Base-by-base conservation (phyloP, 768 basidiomycete species). In the Lentinus tigrinus region DNA sequence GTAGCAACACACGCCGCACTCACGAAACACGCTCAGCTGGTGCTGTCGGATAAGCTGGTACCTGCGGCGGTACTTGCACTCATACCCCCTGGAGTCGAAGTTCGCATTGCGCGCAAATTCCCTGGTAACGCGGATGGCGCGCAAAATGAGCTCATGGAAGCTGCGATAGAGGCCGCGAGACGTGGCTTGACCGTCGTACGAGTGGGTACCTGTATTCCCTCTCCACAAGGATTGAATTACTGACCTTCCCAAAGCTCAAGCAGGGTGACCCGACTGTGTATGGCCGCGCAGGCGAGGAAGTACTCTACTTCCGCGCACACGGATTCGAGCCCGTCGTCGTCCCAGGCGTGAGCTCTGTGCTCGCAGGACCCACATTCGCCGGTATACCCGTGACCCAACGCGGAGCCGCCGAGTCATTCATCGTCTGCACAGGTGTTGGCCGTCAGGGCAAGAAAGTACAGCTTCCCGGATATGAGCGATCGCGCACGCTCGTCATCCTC, bases 241-340 rank as follows among this genome's bases (percentile, higher is more conserved):
- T 57, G 47, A 44, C 38, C 36, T 43, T 31, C 11, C 1, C 43
- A 21, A 49, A 93, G 91, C 79, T 99, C 17, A 98, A 99, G 75
- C 97, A 98, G 78, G 97, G 97, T 13, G 97, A 99, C 70, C 97
- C 97, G 11, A 87, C 89, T 16, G 85, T 99, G 0, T 99, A 97
- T 69, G 97, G 93, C 3, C 87, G 97, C 23, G 89, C 89, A 0
- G 95, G 95, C 28, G 96, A 98, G 69, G 97, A 99, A 73, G 85
- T 98, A 1, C 79, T 96, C 21, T 93, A 89, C 75, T 96, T 98
- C 82, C 86, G 95, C 13, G 73, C 84, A 47, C 86, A 87, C 47
- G 95, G 94, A 2, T 91, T 88, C 70, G 89, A 93, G 62, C 84
- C 89, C 4, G 74, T 91, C 59, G 83, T 98, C 63, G 78, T 98